Base-by-base conservation (phyloP, 257 asterid species). In the Jacaranda copaia region DNA sequence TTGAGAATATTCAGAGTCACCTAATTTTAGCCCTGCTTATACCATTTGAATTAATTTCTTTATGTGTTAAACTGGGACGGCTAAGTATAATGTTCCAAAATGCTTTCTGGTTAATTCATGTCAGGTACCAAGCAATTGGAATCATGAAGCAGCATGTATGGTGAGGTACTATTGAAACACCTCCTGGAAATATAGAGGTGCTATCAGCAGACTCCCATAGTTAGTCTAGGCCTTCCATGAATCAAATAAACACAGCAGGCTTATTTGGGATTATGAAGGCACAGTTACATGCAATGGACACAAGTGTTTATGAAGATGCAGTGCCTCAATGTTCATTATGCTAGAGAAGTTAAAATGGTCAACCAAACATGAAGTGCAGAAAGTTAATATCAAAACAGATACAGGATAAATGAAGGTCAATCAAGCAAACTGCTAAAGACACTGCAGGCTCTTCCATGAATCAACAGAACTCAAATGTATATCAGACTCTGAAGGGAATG, bases 141-240 rank as follows among this genome's bases (percentile, higher is more conserved):
- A 74, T 66, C 56, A 57, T 19, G 19, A 39, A 80, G 65, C 48
- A 18, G 40, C 48, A 14, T 84, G 84, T 84, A 46, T 43, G 86
- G 84, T 11, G 68, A 84, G 87, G 83, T 81, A 79, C 87, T 83
- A 84, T 73, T 83, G 80, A 80, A 82, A 85, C 93, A 86, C 85
- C 84, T 77, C 20, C 38, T 51, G 76, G 67, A 71, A 70, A 74
- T 70, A 49, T 51, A 38, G 78, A 85, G 85, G 92, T 77, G 80
- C 73, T 86, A 82, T 81, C 88, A 87, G 83, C 85, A 68, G 86
- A 77, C 90, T 84, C 67, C 86, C 82, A 82, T 46, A 6, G 60
- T 79, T 67, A 63, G 77, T 83, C 43, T 83, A 60, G 67, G 86
- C 88, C 91, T 88, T 73, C 92, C 80, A 86, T 82, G 88, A 85